Evolutionary conservation across 2,329 filamentous ascomycete species (phyloP).

Genomic region (Botryotinia convoluta): DNA sequence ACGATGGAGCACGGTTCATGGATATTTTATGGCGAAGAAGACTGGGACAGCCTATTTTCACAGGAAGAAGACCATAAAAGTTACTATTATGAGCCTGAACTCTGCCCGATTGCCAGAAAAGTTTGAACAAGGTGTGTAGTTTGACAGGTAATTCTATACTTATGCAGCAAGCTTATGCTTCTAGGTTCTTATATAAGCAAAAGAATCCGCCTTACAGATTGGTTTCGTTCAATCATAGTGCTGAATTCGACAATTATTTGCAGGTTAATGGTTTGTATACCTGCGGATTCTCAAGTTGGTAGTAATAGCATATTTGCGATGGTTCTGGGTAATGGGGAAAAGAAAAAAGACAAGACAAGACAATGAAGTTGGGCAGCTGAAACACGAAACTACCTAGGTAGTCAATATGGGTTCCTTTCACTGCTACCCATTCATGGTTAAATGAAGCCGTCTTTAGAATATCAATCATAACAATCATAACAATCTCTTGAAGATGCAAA

Average conservation of each 20-base stretch:
- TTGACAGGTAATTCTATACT: neutral
- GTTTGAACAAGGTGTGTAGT: neutral
- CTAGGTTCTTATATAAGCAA: neutral
- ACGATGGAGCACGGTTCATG: too few relatives aligned
- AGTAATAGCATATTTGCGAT: neutral
- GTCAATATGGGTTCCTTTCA: neutral
- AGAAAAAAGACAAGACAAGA: neutral
- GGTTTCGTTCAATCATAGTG: neutral
- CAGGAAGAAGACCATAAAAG: neutral
- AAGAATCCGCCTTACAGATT: neutral
- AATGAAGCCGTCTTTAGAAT: neutral
- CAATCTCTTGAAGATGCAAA: neutral
- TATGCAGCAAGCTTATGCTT: neutral
- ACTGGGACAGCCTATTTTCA: neutral
- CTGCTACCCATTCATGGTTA: neutral
- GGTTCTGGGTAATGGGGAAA: neutral
- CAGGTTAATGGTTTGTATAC: neutral
- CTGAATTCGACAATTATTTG: neutral
- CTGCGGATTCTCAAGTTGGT: neutral
- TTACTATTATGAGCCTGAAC: too few relatives aligned
- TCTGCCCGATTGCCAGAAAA: neutral
- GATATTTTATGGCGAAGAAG: neutral
- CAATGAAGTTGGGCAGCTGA: neutral
- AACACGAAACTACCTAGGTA: neutral
- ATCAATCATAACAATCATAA: neutral